Conservation (phyloP, 345 rosid species). For the Dimocarpus longan region DNA sequence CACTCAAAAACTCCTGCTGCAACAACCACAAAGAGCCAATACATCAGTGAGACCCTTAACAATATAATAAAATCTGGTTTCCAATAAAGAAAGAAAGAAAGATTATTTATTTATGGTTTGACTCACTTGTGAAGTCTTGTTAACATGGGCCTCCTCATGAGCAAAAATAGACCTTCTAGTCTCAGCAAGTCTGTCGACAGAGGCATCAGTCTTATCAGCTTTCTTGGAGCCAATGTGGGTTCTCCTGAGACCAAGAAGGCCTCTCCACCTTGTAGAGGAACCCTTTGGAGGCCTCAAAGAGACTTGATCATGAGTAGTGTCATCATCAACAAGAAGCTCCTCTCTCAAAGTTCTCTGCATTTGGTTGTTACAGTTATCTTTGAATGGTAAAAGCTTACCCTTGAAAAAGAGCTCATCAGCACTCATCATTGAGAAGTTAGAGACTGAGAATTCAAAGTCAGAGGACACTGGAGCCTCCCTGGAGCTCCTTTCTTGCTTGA, state of each 20-base stretch:
- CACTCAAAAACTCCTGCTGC: slow-evolving; percentile 43
- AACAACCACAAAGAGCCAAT: background rate
- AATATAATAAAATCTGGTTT: background rate
- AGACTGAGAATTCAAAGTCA: slow-evolving; percentile 89
- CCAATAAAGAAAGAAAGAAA: background rate
- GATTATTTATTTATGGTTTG: background rate
- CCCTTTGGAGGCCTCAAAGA: slow-evolving; percentile 63
- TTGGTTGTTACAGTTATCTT: slow-evolving; percentile 48
- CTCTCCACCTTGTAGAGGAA: slow-evolving; percentile 73
- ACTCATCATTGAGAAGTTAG: slow-evolving; percentile 82
- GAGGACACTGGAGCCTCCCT: slow-evolving; percentile 52
- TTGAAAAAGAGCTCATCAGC: slow-evolving; percentile 96
- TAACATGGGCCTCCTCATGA: slow-evolving; percentile 24
- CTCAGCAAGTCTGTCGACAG: slow-evolving; percentile 35
- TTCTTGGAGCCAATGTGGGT: slow-evolving; percentile 73
- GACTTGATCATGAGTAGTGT: slow-evolving; percentile 28
- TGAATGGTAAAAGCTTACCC: slow-evolving; percentile 86
- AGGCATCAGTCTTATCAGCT: slow-evolving; percentile 45
- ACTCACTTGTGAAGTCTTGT: slow-evolving; percentile 42
- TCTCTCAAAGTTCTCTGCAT: slow-evolving; percentile 84
- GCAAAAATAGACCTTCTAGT: slow-evolving; percentile 40
- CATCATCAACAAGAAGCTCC: slow-evolving; percentile 69
- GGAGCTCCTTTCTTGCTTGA: slow-evolving; percentile 47
- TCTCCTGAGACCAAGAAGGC: slow-evolving; percentile 78
- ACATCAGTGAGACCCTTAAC: slow-evolving; percentile 10